Percentiles rank a stretch among this genome's conserved stretches.
phyloP scores from a whole-genome alignment of 352 stramenopile genomes.

The Globisporangium lucens region DNA sequence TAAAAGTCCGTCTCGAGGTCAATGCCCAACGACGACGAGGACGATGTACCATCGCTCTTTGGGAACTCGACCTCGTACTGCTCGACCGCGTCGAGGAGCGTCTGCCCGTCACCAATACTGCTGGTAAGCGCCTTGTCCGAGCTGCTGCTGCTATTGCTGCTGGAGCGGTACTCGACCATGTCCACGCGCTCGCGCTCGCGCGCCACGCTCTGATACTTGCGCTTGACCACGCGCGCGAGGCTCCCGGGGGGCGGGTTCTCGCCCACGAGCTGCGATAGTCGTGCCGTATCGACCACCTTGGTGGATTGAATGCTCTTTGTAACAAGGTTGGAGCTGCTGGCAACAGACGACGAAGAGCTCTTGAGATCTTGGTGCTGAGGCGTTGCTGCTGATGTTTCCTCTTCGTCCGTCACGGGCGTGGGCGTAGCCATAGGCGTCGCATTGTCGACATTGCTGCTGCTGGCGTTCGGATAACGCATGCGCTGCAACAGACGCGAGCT shows the following conservation, averaged over 20 bases:
- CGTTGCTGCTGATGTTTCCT: neutral
- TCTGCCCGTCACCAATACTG: slow-evolving; percentile 18
- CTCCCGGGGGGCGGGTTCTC: slow-evolving; percentile 35
- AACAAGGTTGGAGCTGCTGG: neutral
- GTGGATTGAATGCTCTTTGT: neutral
- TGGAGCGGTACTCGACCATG: slow-evolving; percentile 2
- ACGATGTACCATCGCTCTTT: neutral
- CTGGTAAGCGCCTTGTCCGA: neutral
- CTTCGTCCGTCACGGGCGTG: neutral
- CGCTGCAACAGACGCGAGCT: neutral
- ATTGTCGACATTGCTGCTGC: neutral
- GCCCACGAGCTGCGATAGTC: slow-evolving; percentile 28
- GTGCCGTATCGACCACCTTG: neutral
- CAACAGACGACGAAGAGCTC: neutral
- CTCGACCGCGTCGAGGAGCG: slow-evolving; percentile 32
- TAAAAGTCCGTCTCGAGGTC: slow-evolving; percentile 63
- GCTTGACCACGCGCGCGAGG: slow-evolving; percentile 32
- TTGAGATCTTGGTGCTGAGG: neutral
- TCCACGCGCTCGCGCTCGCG: slow-evolving; percentile 26
- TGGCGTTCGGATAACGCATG: neutral
- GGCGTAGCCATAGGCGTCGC: neutral
- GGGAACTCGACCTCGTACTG: slow-evolving; percentile 60
- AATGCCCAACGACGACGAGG: slow-evolving; percentile 30
- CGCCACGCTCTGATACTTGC: slow-evolving; percentile 41
- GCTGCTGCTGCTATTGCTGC: neutral